Evolutionary conservation across 768 basidiomycete species (phyloP), one percentile per base, ranked within the genome.

Genomic region (Roridomyces roridus): DNA sequence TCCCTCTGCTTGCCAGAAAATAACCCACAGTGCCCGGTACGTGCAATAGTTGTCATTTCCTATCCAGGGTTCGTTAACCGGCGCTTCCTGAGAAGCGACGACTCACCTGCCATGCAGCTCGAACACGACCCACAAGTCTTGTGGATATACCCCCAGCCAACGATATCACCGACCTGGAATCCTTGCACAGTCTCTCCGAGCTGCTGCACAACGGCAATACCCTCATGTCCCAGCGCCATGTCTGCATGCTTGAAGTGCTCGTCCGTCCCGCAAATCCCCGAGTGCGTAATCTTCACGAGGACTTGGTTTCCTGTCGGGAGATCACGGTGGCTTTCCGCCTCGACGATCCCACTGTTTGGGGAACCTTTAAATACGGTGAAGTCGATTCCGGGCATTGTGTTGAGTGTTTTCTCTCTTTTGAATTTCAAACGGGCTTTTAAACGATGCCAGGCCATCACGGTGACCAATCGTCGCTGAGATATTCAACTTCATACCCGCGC

Each of bases 201-300:
- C 41, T 68, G 55, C 39, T 72, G 55, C 20, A 77, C 69, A 18
- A 70, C 17, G 0, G 75, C 77, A 2, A 74, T 25, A 50, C 76
- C 77, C 60, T 77, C 76, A 34, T 77, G 77, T 2, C 77, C 73
- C 18, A 77, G 69, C 12, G 70, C 74, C 57, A 72, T 73, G 41
- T 72, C 72, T 15, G 21, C 42, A n/a, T 44, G 15, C 57, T 67
- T 68, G 63, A 65, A 70, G 48, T 74, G 77, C 29, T 68, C 63
- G 60, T 77, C 76, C 1, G 77, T 76, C 44, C 74, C 76, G 21
- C 75, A 76, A 17, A 76, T 15, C 0, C 75, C 74, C 4, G 55
- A 46, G 26, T 56, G 55, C 15, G 55, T 56, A 17, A 56, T 9
- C 66, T 70, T 48, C 20, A 56, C 46, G 11, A 48, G 40, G 12